A percentile compares a stretch with the other conserved stretches of the same genome.
Conservation (phyloP, 768 basidiomycete genomes). For the Leucogyrophana mollusca region DNA sequence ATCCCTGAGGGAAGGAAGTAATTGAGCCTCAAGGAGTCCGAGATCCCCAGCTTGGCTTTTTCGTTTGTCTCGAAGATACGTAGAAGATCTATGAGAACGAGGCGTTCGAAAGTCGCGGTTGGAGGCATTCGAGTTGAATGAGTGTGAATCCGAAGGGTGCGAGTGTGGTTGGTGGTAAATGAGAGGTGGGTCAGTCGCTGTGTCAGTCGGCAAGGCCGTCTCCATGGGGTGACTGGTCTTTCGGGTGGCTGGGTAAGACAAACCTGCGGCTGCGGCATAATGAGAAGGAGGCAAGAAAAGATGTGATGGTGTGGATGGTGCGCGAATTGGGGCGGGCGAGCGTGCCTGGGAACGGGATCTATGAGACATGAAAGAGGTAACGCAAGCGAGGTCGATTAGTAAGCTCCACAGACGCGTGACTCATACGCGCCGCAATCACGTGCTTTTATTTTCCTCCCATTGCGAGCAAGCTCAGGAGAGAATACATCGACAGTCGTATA, state of each 20-base stretch:
- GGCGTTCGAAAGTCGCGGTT: neutral
- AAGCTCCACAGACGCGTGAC: neutral
- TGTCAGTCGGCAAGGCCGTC: neutral
- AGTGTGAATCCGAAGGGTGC: constrained; percentile 13
- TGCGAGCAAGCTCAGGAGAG: too few species aligned
- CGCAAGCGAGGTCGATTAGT: neutral
- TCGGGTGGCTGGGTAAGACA: constrained; percentile 17
- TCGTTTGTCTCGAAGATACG: constrained; percentile 17
- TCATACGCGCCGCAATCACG: neutral
- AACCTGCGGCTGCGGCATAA: constrained; percentile 52
- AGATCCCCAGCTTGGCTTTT: constrained; percentile 49
- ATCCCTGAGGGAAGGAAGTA: constrained; percentile 69
- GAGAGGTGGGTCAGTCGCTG: neutral
- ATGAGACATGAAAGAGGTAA: constrained; percentile 4
- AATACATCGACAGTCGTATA: too few species aligned
- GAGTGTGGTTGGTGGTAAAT: constrained; percentile 6
- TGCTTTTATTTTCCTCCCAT: neutral
- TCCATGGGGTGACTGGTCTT: neutral
- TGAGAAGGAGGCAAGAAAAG: constrained; percentile 54
- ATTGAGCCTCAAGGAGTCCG: constrained; percentile 59
- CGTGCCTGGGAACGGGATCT: constrained; percentile 37
- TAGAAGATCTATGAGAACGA: neutral
- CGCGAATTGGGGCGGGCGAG: constrained; percentile 36
- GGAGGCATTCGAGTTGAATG: neutral
- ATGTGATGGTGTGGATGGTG: constrained; percentile 28